These are phyloP conservation scores for Drechslerella dactyloides DNA, from an alignment of 2,329 filamentous ascomycete species.

Conservation along the genomic window DNA sequence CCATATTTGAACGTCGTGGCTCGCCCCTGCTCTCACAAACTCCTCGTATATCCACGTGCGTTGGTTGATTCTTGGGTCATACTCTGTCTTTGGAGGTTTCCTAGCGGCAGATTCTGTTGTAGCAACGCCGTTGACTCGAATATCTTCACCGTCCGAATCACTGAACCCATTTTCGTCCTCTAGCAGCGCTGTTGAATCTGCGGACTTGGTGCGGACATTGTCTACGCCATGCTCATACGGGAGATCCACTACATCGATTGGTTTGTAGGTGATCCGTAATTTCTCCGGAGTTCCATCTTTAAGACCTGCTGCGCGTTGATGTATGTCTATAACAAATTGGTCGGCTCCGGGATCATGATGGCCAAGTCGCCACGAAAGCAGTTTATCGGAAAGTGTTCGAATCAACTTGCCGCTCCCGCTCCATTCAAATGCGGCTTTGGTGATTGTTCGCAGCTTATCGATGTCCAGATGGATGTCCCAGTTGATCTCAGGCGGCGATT, in stretches of 20 bases:
- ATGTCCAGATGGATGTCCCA: conserved; percentile 73
- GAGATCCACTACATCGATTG: conserved; percentile 76
- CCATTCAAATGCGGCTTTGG: conserved; percentile 85
- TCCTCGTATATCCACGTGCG: conserved; percentile 37
- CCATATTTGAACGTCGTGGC: conserved; percentile 19
- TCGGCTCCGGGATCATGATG: conserved; percentile 55
- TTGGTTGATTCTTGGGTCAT: conserved; percentile 27
- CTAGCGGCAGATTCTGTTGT: conserved; percentile 11
- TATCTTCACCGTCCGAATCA: conserved; percentile 43
- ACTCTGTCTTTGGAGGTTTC: conserved; percentile 22
- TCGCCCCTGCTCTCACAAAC: conserved; percentile 23
- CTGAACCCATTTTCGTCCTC: conserved; percentile 32
- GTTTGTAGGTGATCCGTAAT: conserved; percentile 77
- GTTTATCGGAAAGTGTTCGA: conserved; percentile 75
- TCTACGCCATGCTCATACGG: conserved; percentile 34
- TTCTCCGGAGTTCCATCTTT: conserved; percentile 61
- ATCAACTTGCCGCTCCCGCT: conserved; percentile 78
- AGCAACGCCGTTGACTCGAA: conserved; percentile 26
- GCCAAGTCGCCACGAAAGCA: conserved; percentile 70
- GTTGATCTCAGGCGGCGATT: conserved; percentile 44
- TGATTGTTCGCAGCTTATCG: conserved; percentile 73
- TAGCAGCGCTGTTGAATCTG: conserved; percentile 12
- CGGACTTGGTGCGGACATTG: conserved; percentile 15
- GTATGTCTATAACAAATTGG: conserved; percentile 69
- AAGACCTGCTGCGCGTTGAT: conserved; percentile 58